Base-by-base conservation (phyloP, 2,329 filamentous ascomycete genomes). In the Fusarium annulatum region DNA sequence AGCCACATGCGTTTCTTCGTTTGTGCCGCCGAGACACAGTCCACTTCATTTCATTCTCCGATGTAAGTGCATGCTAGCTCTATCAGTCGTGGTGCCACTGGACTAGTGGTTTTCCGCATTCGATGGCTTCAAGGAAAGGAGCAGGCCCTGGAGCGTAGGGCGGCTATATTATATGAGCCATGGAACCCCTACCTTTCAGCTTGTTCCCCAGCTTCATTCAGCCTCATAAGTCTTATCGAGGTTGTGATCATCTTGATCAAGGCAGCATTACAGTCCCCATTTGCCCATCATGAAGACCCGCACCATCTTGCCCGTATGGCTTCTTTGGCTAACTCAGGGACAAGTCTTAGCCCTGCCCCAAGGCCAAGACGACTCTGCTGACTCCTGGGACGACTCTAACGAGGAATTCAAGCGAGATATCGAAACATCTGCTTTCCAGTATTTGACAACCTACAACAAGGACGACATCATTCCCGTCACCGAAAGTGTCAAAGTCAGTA, bases 391-490 rank as follows among this genome's bases (percentile, higher is more conserved):
- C 21, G 67, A 65, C 52, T 65, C 67, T 21, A 67, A 76, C 57
- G 42, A 61, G 12, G 55, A 77, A 38, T 62, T 69, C 36, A 77
- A 75, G 53, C 64, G 75, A 52, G 77, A 68, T 48, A 33, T 73
- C n/a, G 68, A 69, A 15, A 73, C 72, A 18, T 75, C 71, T 39
- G 67, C 67, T 46, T 64, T 62, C 19, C 65, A 79, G 41, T 77
- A 70, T 59, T 48, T 78, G 45, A 76, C 77, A 42, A 74, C 74
- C 19, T 79, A 77, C 67, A 72, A 64, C 52, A 67, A 70, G 34
- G 72, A 76, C 12, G 76, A 80, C 26, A 77, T 80, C 10, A 76
- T 80, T 36, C 77, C 78, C n/a, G 74, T 66, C 30, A 78, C 64
- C 33, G 75, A 77, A 48, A 77, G 76, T 10, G 77, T 78, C 43